A percentile compares a stretch with the other conserved stretches of the same genome.
These are phyloP conservation scores for Fragilariopsis cylindrus DNA, from an alignment of 108 stramenopile genomes.

Conservation along the genomic window DNA sequence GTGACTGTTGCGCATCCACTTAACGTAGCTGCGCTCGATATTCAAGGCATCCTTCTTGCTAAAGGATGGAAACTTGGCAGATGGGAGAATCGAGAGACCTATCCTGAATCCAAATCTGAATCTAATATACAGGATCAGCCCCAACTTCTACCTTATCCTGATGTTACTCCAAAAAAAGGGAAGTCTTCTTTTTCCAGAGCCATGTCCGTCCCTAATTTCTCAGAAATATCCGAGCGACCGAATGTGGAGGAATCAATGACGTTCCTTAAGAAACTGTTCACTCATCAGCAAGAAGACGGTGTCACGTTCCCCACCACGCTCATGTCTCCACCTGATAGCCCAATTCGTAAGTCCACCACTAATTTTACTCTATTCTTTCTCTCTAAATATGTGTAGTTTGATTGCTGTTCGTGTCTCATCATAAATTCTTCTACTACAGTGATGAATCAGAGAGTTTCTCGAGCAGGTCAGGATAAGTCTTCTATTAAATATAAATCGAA, in stretches of 20 bases:
- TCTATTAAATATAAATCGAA: not conserved
- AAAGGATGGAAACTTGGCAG: conserved; percentile 41
- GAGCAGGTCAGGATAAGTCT: not conserved
- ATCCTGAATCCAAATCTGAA: not conserved
- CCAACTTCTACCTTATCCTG: not conserved
- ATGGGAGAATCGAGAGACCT: conserved; percentile 18
- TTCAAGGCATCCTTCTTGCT: conserved; percentile 60
- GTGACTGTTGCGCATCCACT: conserved; percentile 48
- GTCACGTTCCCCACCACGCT: conserved; percentile 17
- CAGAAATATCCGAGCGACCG: conserved; percentile 24
- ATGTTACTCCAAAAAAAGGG: not conserved
- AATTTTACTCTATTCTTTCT: conserved; percentile 1
- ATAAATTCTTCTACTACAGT: not conserved
- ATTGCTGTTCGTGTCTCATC: not conserved
- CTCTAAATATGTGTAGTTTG: not conserved
- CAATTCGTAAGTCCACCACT: conserved; percentile 25
- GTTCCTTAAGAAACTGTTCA: conserved; percentile 47
- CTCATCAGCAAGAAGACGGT: conserved; percentile 39
- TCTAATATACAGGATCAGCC: not conserved
- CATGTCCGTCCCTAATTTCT: conserved; percentile 28
- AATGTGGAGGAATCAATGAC: conserved; percentile 57
- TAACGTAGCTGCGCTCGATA: conserved; percentile 43
- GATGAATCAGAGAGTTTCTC: conserved; percentile 4
- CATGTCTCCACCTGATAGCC: conserved; percentile 48
- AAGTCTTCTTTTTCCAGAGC: conserved; percentile 26